Percentiles rank a stretch among this genome's conserved stretches.
Conservation (phyloP, 2,329 filamentous ascomycete species). For the Epichloe sibirici region DNA sequence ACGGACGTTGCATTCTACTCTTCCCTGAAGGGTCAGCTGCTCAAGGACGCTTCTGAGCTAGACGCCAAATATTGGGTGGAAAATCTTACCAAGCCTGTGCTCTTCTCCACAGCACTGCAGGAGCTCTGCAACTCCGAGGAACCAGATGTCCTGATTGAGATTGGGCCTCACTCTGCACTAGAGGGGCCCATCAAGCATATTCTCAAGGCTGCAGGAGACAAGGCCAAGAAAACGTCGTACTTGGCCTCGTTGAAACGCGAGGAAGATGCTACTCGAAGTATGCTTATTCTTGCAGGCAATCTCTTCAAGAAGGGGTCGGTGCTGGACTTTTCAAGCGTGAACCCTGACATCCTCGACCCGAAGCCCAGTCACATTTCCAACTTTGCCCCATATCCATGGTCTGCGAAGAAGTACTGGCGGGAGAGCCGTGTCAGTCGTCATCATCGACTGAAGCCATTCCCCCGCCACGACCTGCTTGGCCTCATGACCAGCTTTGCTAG, state of each 20-base stretch:
- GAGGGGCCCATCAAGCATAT: constrained; percentile 39
- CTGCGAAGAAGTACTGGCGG: constrained; percentile 34
- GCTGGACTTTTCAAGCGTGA: not conserved
- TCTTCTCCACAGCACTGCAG: constrained; percentile 26
- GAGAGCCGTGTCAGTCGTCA: constrained; percentile 31
- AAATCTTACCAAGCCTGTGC: constrained; percentile 28
- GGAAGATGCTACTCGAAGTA: not conserved
- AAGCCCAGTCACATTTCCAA: constrained; percentile 24
- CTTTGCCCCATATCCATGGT: constrained; percentile 36
- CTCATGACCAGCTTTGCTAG: constrained; percentile 31
- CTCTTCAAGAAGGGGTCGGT: constrained; percentile 18
- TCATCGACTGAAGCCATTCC: constrained; percentile 27
- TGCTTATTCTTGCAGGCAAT: constrained; percentile 22
- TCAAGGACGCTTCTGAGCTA: constrained; percentile 22
- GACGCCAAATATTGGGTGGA: constrained; percentile 33
- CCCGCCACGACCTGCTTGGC: constrained; percentile 34
- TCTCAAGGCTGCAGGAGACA: constrained; percentile 11
- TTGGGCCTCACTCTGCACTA: constrained; percentile 37
- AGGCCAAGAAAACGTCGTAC: constrained; percentile 4
- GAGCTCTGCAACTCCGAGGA: constrained; percentile 19
- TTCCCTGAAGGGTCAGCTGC: constrained; percentile 29
- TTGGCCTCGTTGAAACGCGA: not conserved
- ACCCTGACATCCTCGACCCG: constrained; percentile 23
- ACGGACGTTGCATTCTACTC: constrained; percentile 30
- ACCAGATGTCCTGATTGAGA: constrained; percentile 25